These are phyloP conservation scores for Cubamyces sp. DNA, from an alignment of 768 basidiomycete genomes.

Conservation along the genomic window DNA sequence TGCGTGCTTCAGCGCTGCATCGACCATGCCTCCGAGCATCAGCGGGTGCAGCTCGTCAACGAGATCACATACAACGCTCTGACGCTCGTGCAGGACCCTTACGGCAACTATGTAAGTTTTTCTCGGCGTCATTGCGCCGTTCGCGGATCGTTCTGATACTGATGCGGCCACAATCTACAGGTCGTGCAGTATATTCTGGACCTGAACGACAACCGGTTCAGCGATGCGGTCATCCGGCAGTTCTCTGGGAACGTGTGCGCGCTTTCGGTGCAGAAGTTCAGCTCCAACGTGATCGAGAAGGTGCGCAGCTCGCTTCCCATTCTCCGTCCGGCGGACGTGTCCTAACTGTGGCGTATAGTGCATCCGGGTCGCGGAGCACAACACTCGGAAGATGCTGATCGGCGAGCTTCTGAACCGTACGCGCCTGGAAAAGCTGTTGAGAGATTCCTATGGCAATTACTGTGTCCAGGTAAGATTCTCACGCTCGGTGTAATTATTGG, in stretches of 20 bases:
- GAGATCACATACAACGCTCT: constrained; percentile 99
- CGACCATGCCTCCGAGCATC: constrained; percentile 95
- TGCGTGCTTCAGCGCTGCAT: constrained; percentile 98
- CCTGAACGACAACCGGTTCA: constrained; percentile 97
- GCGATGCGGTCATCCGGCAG: constrained; percentile 95
- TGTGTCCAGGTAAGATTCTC: constrained; percentile 74
- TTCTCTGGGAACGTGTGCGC: constrained; percentile 98
- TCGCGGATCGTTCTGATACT: constrained; percentile 19
- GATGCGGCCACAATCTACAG: constrained; percentile 41
- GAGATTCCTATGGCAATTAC: constrained; percentile 97
- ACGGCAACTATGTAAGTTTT: constrained; percentile 80
- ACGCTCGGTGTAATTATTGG: neutral
- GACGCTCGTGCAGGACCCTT: constrained; percentile 97
- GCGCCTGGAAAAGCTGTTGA: constrained; percentile 91
- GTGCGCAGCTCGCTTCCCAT: constrained; percentile 39
- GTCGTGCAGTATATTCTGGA: constrained; percentile 98
- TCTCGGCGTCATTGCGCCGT: constrained; percentile 2
- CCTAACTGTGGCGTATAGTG: constrained; percentile 41
- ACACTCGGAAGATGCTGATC: constrained; percentile 90
- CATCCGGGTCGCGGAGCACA: constrained; percentile 95
- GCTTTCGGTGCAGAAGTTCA: constrained; percentile 98
- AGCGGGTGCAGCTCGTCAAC: constrained; percentile 94
- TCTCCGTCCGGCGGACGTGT: neutral
- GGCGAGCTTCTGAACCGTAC: constrained; percentile 94
- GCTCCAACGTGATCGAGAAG: constrained; percentile 98